Percentiles rank a stretch among this genome's conserved stretches.
Evolutionary conservation across 2,329 filamentous ascomycete genomes (phyloP).

Genomic region (Arthrobotrys musiformis): DNA sequence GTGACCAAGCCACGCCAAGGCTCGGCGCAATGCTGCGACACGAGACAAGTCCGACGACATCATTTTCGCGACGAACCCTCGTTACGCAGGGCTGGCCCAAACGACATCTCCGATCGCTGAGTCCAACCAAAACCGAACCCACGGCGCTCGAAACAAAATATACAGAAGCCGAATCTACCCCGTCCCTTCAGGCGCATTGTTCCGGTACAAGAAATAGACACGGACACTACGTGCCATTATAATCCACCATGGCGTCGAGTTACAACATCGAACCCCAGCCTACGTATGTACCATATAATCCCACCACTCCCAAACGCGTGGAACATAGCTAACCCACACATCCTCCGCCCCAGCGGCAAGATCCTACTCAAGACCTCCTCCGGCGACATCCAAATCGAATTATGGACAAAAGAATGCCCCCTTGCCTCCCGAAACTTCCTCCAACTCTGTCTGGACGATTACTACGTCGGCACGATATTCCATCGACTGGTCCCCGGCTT

Average conservation of each 20-base stretch:
- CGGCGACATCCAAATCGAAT: conserved; percentile 88
- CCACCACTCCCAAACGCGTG: neutral
- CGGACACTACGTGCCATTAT: neutral
- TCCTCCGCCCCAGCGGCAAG: conserved; percentile 70
- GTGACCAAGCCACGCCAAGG: neutral
- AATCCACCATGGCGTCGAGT: conserved; percentile 38
- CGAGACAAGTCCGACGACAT: neutral
- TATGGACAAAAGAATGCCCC: conserved; percentile 94
- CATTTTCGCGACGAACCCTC: neutral
- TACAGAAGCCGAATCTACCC: neutral
- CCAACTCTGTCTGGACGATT: conserved; percentile 92
- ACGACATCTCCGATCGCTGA: neutral
- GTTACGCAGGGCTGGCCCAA: no score
- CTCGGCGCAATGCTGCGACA: neutral
- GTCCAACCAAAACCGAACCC: neutral
- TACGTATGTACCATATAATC: conserved; percentile 19
- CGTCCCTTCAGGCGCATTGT: neutral
- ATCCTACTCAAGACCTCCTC: conserved; percentile 88
- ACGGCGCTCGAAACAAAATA: neutral
- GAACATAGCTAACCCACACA: conserved; percentile 1
- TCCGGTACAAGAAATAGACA: no score
- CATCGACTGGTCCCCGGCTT: conserved; percentile 92
- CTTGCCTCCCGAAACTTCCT: conserved; percentile 94
- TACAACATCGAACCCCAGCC: conserved; percentile 55
- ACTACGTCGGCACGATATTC: conserved; percentile 93